phyloP scores from a whole-genome alignment of 2,329 filamentous ascomycete genomes.

The Grosmannia serpens region DNA sequence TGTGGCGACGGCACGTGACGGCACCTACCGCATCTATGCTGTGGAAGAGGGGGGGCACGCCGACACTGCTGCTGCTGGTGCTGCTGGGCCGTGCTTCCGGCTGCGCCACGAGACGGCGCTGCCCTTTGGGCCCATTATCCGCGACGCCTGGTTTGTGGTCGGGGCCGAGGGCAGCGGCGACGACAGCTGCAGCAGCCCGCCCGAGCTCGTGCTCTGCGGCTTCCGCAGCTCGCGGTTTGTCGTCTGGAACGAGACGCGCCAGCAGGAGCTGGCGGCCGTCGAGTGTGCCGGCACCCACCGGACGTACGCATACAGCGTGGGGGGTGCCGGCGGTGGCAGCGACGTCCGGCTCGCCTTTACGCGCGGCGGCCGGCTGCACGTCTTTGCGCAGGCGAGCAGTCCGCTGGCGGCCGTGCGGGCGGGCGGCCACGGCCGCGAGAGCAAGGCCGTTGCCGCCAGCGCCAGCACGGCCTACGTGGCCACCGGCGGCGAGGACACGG shows the following conservation, averaged over 20 bases:
- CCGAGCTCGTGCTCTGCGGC: slow-evolving; percentile 61
- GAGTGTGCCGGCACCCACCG: slow-evolving; percentile 81
- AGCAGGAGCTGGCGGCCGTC: slow-evolving; percentile 58
- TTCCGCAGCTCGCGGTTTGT: slow-evolving; percentile 73
- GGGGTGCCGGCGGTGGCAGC: slow-evolving; percentile 19
- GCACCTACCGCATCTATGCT: slow-evolving; percentile 56
- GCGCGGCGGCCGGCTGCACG: slow-evolving; percentile 44
- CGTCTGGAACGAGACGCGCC: slow-evolving; percentile 64
- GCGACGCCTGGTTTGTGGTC: slow-evolving; percentile 53
- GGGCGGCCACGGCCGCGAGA: slow-evolving; percentile 79
- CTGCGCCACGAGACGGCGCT: slow-evolving; percentile 57
- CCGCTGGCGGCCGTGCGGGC: slow-evolving; percentile 35
- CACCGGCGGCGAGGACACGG: slow-evolving; percentile 64
- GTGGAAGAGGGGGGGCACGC: not conserved
- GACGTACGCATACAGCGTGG: slow-evolving; percentile 47
- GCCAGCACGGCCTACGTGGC: slow-evolving; percentile 30
- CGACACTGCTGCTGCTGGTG: slow-evolving; percentile 15
- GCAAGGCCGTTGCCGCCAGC: slow-evolving; percentile 40
- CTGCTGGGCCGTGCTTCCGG: slow-evolving; percentile 17
- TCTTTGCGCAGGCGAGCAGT: slow-evolving; percentile 30
- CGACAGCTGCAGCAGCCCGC: not conserved
- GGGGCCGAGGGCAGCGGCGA: slow-evolving; percentile 16
- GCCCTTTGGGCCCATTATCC: slow-evolving; percentile 65
- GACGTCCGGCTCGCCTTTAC: slow-evolving; percentile 58
- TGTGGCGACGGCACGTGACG: slow-evolving; percentile 66